Evolutionary conservation across 2,329 filamentous ascomycete species (phyloP).

Genomic region (Diaporthe ilicicola): DNA sequence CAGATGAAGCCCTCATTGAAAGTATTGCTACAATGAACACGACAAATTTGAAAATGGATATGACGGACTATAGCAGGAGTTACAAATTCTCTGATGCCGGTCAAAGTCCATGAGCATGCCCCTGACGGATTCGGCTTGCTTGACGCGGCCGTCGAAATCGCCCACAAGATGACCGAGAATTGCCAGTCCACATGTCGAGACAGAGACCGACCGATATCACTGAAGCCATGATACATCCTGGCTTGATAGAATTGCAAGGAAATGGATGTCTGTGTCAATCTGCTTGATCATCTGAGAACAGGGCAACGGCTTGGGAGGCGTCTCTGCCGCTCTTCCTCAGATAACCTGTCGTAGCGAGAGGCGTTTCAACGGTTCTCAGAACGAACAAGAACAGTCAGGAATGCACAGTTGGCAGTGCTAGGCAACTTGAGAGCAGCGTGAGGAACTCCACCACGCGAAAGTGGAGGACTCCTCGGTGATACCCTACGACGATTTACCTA

Average conservation of each 20-base stretch:
- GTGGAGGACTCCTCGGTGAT: not conserved
- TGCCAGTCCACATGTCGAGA: constrained; percentile 51
- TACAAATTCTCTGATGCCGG: constrained; percentile 53
- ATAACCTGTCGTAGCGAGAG: too few relatives aligned
- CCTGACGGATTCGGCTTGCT: too few relatives aligned
- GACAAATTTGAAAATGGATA: constrained; percentile 80
- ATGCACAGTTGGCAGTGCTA: not conserved
- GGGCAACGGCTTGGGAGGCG: constrained; percentile 47
- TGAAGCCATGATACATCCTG: constrained; percentile 63
- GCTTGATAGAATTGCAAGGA: constrained; percentile 68
- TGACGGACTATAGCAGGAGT: constrained; percentile 53
- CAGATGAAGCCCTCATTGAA: constrained; percentile 77
- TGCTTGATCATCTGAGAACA: constrained; percentile 69
- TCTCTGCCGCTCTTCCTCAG: not conserved
- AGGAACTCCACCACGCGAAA: not conserved
- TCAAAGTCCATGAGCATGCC: too few relatives aligned
- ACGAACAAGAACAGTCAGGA: not conserved
- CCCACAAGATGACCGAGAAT: too few relatives aligned
- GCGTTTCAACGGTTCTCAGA: not conserved
- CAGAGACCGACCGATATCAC: constrained; percentile 38
- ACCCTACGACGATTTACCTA: not conserved
- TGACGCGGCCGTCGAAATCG: too few relatives aligned
- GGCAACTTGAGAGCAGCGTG: not conserved
- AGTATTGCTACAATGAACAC: constrained; percentile 77
- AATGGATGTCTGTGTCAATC: constrained; percentile 56